Conservation (phyloP, 257 asterid species). For the Ocimum tenuiflorum region DNA sequence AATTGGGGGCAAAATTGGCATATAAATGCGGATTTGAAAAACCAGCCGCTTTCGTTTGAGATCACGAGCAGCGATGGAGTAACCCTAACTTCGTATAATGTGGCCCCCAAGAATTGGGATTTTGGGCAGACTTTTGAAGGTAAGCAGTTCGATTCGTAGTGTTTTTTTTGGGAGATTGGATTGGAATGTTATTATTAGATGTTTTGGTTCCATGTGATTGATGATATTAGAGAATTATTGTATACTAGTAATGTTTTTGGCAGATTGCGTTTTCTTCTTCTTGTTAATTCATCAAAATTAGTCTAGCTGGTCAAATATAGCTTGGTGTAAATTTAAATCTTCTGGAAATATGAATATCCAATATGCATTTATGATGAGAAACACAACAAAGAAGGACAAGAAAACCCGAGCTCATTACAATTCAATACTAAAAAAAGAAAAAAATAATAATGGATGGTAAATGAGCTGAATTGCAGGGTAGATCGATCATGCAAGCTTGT, state of each 20-base stretch:
- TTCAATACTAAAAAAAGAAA: too few species aligned
- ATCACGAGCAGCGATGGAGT: constrained; percentile 50
- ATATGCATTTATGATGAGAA: too few species aligned
- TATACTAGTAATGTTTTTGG: background rate
- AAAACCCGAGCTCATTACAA: too few species aligned
- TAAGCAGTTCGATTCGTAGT: constrained; percentile 44
- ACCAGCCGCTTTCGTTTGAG: constrained; percentile 59
- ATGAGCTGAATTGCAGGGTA: too few species aligned
- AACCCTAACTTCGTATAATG: constrained; percentile 35
- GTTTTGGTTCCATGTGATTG: background rate
- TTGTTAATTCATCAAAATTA: too few species aligned
- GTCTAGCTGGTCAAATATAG: too few species aligned
- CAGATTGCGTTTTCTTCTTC: too few species aligned
- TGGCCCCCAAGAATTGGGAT: constrained; percentile 55
- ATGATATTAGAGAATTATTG: background rate
- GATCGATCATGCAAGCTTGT: too few species aligned
- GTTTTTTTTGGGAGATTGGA: background rate
- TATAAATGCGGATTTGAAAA: constrained; percentile 43
- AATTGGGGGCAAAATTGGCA: constrained; percentile 80
- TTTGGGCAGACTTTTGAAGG: constrained; percentile 62
- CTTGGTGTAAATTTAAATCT: too few species aligned
- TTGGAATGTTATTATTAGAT: background rate
- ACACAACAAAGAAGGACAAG: too few species aligned
- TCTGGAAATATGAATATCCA: too few species aligned
- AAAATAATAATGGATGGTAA: too few species aligned